Conservation (phyloP, 1,284 basidiomycete species). For the Chalciporus sp. region DNA sequence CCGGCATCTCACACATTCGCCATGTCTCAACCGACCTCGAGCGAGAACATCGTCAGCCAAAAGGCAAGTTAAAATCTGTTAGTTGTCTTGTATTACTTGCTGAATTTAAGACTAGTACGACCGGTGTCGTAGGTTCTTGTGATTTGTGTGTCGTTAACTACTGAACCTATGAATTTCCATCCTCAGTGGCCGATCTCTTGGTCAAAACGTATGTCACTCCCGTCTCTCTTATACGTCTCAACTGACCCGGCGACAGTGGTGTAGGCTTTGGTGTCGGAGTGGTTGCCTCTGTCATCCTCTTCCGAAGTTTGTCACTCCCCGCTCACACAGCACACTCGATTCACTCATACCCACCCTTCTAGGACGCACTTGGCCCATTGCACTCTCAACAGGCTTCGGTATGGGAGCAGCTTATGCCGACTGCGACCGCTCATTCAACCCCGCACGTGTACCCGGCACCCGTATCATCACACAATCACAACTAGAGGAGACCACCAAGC, state of each 20-base stretch:
- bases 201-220: slow-evolving; percentile 67
- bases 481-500: slow-evolving; percentile 28
- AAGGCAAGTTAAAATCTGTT: slow-evolving; percentile 60
- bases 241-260: slow-evolving; percentile 60
- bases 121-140: slow-evolving; percentile 76
- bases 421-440: slow-evolving; percentile 97
- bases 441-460: slow-evolving; percentile 89
- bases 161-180: slow-evolving; percentile 18
- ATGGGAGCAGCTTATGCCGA: slow-evolving; percentile 89
- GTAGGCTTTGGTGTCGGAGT: slow-evolving; percentile 95
- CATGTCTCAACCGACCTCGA: slow-evolving; percentile 72
- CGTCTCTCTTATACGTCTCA: not conserved
- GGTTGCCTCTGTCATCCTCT: slow-evolving; percentile 91
- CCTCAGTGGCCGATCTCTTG: slow-evolving; percentile 72
- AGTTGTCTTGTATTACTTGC: not conserved
- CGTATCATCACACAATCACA: slow-evolving; percentile 61
- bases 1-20: slow-evolving; percentile 15
- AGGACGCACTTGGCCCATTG: slow-evolving; percentile 98
- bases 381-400: slow-evolving; percentile 90
- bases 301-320: slow-evolving; percentile 76
- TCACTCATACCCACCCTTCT: slow-evolving; percentile 10
- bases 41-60: slow-evolving; percentile 84
- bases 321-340: slow-evolving; percentile 2
- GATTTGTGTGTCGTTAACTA: not conserved
- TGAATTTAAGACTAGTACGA: slow-evolving; percentile 67